Evolutionary conservation across 2,329 filamentous ascomycete species (phyloP), one percentile per base, ranked within the genome.

Genomic region (Diaporthe eres): DNA sequence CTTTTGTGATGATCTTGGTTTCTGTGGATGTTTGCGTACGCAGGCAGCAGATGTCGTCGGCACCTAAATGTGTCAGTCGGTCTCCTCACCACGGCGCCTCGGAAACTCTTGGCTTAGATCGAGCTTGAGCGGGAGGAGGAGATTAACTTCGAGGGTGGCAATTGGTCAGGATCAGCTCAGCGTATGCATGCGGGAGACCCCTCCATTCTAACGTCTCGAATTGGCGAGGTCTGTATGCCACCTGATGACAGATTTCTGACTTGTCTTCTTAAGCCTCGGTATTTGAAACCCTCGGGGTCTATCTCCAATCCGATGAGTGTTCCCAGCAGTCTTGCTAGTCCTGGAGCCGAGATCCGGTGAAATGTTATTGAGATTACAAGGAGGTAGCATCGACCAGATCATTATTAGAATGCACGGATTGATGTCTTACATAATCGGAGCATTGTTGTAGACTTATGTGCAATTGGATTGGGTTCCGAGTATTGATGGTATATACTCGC

Each of bases 151-250:
- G 25, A 28, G 17, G 8, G 71, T 73, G 71, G 57, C 71, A 58
- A 31, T 31, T 70, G 57, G 63, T 68, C 72, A 71, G 67, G 28
- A 71, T 57, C 4, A 70, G 65, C 65, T 39, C 65, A 70, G 65
- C 65, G 1, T 25, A 42, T 55, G 49, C 65, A 70, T 55, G 49
- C 49, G 22, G 25, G 5, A 37, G 10, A 70, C 65, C 65, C 65
- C 65, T 70, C 65, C 34, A 28, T 53, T 55, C 22, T 28, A n/a
- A n/a, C 49, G 65, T 70, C 65, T 70, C 65, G 34, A 70, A 70
- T 55, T 55, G 47, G 65, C n/a, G 65, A 70, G 22, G n/a, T 13
- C 49, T 42, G n/a, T 28, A 34, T 31, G 65, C 65, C n/a, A 55
- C 34, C 8, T 55, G 65, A 70, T 70, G 65, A 70, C 65, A 55